phyloP scores from a whole-genome alignment of 2,329 filamentous ascomycete species.

The Fusarium poae region DNA sequence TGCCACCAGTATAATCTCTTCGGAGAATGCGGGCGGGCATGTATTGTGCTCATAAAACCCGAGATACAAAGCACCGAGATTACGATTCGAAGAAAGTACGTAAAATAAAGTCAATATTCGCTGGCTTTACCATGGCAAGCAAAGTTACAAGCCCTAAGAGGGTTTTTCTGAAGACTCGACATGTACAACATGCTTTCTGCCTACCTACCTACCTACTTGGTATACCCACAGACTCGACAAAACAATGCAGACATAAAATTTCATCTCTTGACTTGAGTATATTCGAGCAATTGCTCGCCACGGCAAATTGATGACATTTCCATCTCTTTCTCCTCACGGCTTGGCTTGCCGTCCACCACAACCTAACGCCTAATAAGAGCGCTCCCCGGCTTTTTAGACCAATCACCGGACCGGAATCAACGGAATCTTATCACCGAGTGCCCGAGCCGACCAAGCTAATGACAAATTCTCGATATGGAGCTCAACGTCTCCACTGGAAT shows the following conservation, averaged over 20 bases:
- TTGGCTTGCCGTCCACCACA: slow-evolving; percentile 24
- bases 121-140: neutral
- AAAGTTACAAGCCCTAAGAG: neutral
- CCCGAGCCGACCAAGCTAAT: slow-evolving; percentile 54
- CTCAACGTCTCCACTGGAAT: slow-evolving; percentile 43
- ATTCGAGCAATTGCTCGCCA: slow-evolving; percentile 21
- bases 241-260: neutral
- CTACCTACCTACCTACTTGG: neutral
- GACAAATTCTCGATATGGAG: slow-evolving; percentile 54
- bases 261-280: neutral
- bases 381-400: slow-evolving; percentile 44
- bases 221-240: slow-evolving; percentile 5
- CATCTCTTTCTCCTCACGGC: slow-evolving; percentile 21
- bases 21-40: neutral
- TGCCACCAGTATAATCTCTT: slow-evolving; percentile 3
- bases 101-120: neutral
- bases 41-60: neutral
- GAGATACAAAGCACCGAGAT: neutral
- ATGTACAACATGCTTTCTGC: neutral
- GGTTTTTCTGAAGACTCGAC: neutral
- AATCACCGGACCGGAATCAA: slow-evolving; percentile 49
- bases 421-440: slow-evolving; percentile 54
- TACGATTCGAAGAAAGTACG: neutral
- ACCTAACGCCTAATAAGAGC: slow-evolving; percentile 28
- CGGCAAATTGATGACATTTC: slow-evolving; percentile 28